A percentile compares a stretch with the other conserved stretches of the same genome.
These are phyloP conservation scores for Parachlorella kessleri DNA, from an alignment of 139 green algal genomes.

Conservation along the genomic window DNA sequence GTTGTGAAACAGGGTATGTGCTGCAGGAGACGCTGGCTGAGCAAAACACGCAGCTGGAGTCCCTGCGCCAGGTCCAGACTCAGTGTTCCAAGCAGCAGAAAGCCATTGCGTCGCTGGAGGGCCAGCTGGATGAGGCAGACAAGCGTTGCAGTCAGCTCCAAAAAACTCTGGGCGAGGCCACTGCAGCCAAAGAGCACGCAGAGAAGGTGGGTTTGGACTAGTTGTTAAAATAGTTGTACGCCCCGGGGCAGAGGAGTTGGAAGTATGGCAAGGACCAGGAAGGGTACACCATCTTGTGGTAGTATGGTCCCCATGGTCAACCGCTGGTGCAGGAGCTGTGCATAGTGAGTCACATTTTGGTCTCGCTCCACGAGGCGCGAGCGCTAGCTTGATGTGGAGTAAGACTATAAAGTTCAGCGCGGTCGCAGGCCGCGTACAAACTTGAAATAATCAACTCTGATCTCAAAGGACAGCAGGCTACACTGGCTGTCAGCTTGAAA, in stretches of 20 bases:
- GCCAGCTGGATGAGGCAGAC: neutral
- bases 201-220: neutral
- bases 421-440: neutral
- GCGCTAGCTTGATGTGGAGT: neutral
- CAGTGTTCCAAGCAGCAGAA: neutral
- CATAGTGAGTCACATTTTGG: neutral
- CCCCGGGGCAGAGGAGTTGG: neutral
- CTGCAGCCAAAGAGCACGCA: neutral
- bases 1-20: neutral
- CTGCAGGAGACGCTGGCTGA: neutral
- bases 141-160: neutral
- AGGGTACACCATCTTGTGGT: neutral
- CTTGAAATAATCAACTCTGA: neutral
- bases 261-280: neutral
- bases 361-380: neutral
- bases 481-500: neutral
- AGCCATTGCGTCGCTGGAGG: neutral
- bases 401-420: neutral
- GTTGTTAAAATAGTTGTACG: neutral
- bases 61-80: too few species aligned
- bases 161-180: neutral
- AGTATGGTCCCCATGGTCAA: neutral
- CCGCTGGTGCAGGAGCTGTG: neutral
- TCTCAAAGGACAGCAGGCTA: neutral
- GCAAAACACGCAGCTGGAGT: conserved; percentile 3